Base-by-base conservation (phyloP, 805 yeast genomes). In the Candida tibetensis region DNA sequence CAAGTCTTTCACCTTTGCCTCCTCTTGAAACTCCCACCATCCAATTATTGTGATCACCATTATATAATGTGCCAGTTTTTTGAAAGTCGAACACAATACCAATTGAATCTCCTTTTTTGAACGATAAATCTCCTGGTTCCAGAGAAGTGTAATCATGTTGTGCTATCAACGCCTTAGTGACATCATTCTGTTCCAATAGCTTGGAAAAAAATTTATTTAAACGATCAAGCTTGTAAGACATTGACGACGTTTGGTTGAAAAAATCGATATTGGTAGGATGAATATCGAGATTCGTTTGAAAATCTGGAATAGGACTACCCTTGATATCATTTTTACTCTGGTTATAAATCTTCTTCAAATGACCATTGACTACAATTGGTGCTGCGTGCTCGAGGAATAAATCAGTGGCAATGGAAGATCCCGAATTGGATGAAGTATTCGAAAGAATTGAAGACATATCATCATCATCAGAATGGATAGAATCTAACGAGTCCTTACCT, bases 71-170 rank as follows among this genome's bases (percentile, higher is more conserved):
- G 36, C 48, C 44, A 13, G 48, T 47, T 25, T 39, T 31, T 38
- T 64, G 63, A 35, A 66, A 57, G 30, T 62, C 63, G 32, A 58
- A 55, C 8, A 66, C 25, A 14, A 66, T 51, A 44, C 60, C 66
- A 15, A 68, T 47, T 10, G 39, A 29, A 28, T 67, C 70, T 21
- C 68, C 70, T 26, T 49, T 40, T 4, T 52, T 42, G 36, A 68
- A 62, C 3, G 69, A 52, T 30, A 68, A 53, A 35, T 68, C 72
- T 2, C 72, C 74, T 1, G 67, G 56, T 35, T 58, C 52, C 13
- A 33, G 46, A 1, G 71, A 72, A 5, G 39, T 41, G 38, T 64
- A 68, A 39, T 49, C 56, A 38, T 46, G 38, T 31, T 47, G 49
- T 9, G 58, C 60, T 6, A 25, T 39, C 16, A 44, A 17, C n/a